These are phyloP conservation scores for Xerophyta viscosa DNA, from an alignment of 106 monocot genomes.

Conservation along the genomic window DNA sequence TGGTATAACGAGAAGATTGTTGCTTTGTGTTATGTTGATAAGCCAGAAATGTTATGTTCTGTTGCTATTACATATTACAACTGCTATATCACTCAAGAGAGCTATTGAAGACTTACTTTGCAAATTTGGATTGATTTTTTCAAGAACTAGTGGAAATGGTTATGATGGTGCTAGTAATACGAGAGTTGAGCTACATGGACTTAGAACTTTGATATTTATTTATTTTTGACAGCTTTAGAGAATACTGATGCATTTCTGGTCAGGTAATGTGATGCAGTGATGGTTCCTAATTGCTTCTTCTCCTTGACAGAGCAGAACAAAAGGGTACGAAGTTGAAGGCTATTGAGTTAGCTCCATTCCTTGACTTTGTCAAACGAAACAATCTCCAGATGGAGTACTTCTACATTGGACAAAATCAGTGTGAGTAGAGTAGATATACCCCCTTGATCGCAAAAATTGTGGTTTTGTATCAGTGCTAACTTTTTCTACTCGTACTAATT, in stretches of 20 bases:
- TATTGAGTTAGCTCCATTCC: conserved; percentile 59
- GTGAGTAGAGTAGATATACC: conserved; percentile 53
- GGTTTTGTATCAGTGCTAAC: background rate
- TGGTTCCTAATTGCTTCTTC: conserved; percentile 2
- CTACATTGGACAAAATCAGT: conserved; percentile 69
- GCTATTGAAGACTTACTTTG: too few species aligned
- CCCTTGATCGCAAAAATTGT: background rate
- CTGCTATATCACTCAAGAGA: too few species aligned
- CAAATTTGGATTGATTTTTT: background rate
- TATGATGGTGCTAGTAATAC: background rate
- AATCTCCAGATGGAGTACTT: conserved; percentile 62
- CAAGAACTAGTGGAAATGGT: too few species aligned
- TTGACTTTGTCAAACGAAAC: conserved; percentile 62
- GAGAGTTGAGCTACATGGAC: too few species aligned
- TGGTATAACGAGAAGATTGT: too few species aligned
- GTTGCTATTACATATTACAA: too few species aligned
- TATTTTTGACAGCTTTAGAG: background rate
- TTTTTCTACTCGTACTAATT: too few species aligned
- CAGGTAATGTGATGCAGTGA: background rate
- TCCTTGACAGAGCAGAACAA: conserved; percentile 81
- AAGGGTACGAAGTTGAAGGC: conserved; percentile 51
- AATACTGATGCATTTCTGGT: background rate
- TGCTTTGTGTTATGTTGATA: too few species aligned
- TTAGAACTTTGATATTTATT: too few species aligned
- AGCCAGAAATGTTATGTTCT: too few species aligned